Evolutionary conservation across 805 yeast species (phyloP).

Genomic region (Suhomyces sp.): DNA sequence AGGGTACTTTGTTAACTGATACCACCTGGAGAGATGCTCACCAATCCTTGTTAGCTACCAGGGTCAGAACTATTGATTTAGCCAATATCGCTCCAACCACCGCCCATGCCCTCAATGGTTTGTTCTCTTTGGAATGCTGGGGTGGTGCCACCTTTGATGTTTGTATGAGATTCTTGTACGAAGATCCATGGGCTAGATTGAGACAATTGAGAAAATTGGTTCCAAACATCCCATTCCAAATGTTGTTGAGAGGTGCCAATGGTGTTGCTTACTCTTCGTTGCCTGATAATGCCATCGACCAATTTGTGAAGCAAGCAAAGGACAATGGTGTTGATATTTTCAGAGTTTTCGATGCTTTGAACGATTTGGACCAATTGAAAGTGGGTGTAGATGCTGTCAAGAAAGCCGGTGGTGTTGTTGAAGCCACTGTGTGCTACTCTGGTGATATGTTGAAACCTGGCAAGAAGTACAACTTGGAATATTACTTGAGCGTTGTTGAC

Average conservation of each 20-base stretch:
- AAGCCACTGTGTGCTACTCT: slow-evolving; percentile 96
- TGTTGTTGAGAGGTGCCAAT: slow-evolving; percentile 98
- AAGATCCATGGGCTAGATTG: slow-evolving; percentile 98
- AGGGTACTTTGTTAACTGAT: slow-evolving; percentile 93
- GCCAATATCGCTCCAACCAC: slow-evolving; percentile 92
- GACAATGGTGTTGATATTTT: slow-evolving; percentile 95
- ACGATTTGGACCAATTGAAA: slow-evolving; percentile 92
- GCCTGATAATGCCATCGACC: slow-evolving; percentile 98
- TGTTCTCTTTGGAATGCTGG: slow-evolving; percentile 98
- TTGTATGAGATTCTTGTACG: slow-evolving; percentile 96
- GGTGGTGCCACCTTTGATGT: slow-evolving; percentile 99
- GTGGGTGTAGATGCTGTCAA: slow-evolving; percentile 98
- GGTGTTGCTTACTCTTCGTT: slow-evolving; percentile 98
- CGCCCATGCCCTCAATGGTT: slow-evolving; percentile 82
- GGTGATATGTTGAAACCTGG: slow-evolving; percentile 98
- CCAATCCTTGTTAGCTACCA: slow-evolving; percentile 94
- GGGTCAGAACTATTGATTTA: slow-evolving; percentile 92
- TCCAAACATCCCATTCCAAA: slow-evolving; percentile 98
- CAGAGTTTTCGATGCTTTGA: slow-evolving; percentile 96
- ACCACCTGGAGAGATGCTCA: slow-evolving; percentile 99
- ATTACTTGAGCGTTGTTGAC: slow-evolving; percentile 80
- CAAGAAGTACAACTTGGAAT: slow-evolving; percentile 92
- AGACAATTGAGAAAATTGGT: slow-evolving; percentile 83
- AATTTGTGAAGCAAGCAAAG: slow-evolving; percentile 92
- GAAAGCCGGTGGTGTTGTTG: slow-evolving; percentile 98